Conservation (phyloP, 73 alveolate species). For the Halteria grandinella region DNA sequence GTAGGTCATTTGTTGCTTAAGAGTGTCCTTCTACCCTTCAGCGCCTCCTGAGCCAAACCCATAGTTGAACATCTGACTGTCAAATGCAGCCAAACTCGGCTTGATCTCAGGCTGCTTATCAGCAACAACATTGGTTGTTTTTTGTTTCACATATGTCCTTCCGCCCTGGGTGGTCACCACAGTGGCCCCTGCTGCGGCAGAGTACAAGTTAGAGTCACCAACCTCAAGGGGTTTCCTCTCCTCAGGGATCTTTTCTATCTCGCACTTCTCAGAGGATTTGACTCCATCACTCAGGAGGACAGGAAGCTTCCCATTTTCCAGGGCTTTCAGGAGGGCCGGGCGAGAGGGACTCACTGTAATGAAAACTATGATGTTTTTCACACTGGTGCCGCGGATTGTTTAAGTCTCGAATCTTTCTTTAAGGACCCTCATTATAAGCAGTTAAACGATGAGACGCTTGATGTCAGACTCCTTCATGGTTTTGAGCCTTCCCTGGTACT, state of each 20-base stretch:
- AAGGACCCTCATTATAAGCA: constrained; percentile 3
- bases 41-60: too few species aligned
- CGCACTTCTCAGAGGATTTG: neutral
- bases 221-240: neutral
- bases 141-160: too few species aligned
- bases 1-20: too few species aligned
- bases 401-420: constrained; percentile 11
- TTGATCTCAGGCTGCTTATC: too few species aligned
- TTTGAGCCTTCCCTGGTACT: constrained; percentile 15
- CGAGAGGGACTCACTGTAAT: constrained; percentile 22
- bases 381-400: constrained; percentile 22
- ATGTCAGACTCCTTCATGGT: constrained; percentile 13
- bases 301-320: neutral
- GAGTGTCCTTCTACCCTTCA: too few species aligned
- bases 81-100: too few species aligned
- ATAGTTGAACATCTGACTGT: too few species aligned
- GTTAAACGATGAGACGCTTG: constrained; percentile 9
- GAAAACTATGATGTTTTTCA: constrained; percentile 3
- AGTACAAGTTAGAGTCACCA: neutral
- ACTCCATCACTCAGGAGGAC: constrained; percentile 10
- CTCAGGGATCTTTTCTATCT: neutral
- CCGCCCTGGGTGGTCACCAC: too few species aligned
- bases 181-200: too few species aligned
- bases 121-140: too few species aligned
- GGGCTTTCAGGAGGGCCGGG: neutral